Evolutionary conservation across 148 eudicot species (phyloP), one percentile per base, ranked within the genome.

Genomic region (Fallopia convolvulus): DNA sequence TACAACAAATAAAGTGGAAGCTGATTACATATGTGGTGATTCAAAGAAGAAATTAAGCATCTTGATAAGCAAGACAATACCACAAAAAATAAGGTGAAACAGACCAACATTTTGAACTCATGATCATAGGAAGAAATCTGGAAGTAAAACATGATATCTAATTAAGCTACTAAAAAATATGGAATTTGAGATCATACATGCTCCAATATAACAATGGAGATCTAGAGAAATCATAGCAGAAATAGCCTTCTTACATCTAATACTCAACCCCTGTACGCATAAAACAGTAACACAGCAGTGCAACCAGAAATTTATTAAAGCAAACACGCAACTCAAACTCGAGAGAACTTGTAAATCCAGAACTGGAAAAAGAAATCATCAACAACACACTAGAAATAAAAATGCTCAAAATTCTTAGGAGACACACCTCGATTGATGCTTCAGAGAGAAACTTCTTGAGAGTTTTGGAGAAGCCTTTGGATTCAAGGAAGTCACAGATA

Each of bases 371-470:
- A 15, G 3, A 36, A 36, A 36, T 36, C 39, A 36, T 77, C 23
- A 23, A 4, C 44, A 49, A 6, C 18, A 6, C 18, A 11, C 39
- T 50, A 20, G 55, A 36, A 46, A 33, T 26, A 30, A 39, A 20
- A 75, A 39, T 63, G 70, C 39, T 17, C 58, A 52, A 52, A 15
- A 14, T 52, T 52, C 58, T 26, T 63, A 3, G 5, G n/a, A 5
- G 44, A n/a, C 63, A 23, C 15, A 90, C 97, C 94, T 92, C 79
- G 50, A 92, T 68, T 70, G 87, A 77, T 39, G 93, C 90, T 78
- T 89, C 94, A 26, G 85, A 77, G 56, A 75, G 84, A 60, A 92
- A 83, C 11, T 89, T 83, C 60, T 90, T 88, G 52, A 90, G 88
- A 42, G 90, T 80, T 83, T 85, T 92, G 76, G 87, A 74, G 79